Evolutionary conservation across 108 stramenopile species (phyloP).

Genomic region (Cylindrotheca fusiformis): DNA sequence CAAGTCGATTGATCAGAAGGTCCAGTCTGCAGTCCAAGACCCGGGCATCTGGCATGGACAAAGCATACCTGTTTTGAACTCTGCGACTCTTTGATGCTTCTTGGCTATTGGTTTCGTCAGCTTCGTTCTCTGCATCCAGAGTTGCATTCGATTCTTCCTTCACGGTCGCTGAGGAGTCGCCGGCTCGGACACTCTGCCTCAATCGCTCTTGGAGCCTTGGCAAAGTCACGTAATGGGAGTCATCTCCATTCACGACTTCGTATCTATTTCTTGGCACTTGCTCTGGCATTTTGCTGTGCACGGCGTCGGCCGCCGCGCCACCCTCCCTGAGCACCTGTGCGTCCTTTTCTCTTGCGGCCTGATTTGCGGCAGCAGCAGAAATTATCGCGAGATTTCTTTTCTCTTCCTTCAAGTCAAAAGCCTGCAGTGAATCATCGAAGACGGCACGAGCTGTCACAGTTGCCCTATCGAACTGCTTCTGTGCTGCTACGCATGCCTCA

Average conservation of each 20-base stretch:
- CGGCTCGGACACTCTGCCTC: not conserved
- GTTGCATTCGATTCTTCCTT: not conserved
- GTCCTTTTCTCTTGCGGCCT: conserved; percentile 36
- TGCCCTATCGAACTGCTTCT: conserved; percentile 46
- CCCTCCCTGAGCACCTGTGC: conserved; percentile 41
- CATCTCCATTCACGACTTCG: conserved; percentile 33
- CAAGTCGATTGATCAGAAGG: conserved; percentile 43
- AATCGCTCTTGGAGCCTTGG: conserved; percentile 21
- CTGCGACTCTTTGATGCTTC: conserved; percentile 13
- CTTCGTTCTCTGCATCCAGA: not conserved
- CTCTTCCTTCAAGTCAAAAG: conserved; percentile 65
- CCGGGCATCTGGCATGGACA: conserved; percentile 71
- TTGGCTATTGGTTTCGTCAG: not conserved
- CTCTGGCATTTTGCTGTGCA: conserved; percentile 29
- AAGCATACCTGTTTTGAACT: conserved; percentile 14
- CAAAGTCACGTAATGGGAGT: conserved; percentile 41
- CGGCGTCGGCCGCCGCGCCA: conserved; percentile 39
- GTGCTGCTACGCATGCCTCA: conserved; percentile 44
- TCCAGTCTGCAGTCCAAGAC: conserved; percentile 58
- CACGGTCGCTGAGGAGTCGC: not conserved
- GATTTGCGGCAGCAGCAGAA: conserved; percentile 72
- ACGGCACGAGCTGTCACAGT: conserved; percentile 49
- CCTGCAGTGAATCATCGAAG: conserved; percentile 71
- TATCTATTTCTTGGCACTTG: conserved; percentile 34
- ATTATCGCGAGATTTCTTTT: conserved; percentile 74